A percentile compares a stretch with the other conserved stretches of the same genome.
Evolutionary conservation across 768 basidiomycete genomes (phyloP).

Genomic region (Naganishia kalamii): DNA sequence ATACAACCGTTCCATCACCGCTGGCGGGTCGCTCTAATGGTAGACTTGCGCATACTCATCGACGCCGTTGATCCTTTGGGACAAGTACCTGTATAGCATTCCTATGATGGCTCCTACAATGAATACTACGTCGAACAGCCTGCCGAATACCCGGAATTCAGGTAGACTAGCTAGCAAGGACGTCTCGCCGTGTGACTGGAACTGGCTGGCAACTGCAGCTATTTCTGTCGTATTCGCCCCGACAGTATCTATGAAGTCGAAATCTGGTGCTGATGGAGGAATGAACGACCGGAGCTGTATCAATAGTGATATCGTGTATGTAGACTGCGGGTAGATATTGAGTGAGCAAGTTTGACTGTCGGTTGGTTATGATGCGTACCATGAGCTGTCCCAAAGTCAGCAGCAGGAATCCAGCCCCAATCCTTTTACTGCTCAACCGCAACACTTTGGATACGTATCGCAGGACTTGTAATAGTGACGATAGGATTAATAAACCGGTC

Average conservation of each 20-base stretch:
- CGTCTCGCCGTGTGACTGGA: conserved; percentile 16
- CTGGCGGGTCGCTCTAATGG: conserved; percentile 5
- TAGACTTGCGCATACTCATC: conserved; percentile 36
- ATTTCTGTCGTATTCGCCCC: conserved; percentile 4
- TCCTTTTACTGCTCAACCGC: conserved; percentile 40
- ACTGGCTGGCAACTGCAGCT: background rate
- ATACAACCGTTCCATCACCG: background rate
- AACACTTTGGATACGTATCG: conserved; percentile 37
- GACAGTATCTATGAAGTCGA: conserved; percentile 19
- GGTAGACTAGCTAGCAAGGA: conserved; percentile 41
- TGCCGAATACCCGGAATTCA: conserved; percentile 42
- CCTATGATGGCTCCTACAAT: conserved; percentile 33
- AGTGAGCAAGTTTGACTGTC: too few species aligned
- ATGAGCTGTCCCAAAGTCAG: conserved; percentile 42
- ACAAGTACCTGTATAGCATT: conserved; percentile 33
- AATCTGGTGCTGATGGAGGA: conserved; percentile 31
- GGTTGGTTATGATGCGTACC: conserved; percentile 24
- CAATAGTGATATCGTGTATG: conserved; percentile 43
- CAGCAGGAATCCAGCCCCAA: conserved; percentile 42
- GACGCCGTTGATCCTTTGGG: conserved; percentile 35
- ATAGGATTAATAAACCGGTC: conserved; percentile 42
- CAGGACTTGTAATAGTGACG: conserved; percentile 42
- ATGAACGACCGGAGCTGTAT: conserved; percentile 43
- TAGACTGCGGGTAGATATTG: conserved; percentile 27
- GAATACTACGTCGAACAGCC: conserved; percentile 43